phyloP scores from a whole-genome alignment of 495 filamentous ascomycete genomes.

The Lepidopterella palustris region DNA sequence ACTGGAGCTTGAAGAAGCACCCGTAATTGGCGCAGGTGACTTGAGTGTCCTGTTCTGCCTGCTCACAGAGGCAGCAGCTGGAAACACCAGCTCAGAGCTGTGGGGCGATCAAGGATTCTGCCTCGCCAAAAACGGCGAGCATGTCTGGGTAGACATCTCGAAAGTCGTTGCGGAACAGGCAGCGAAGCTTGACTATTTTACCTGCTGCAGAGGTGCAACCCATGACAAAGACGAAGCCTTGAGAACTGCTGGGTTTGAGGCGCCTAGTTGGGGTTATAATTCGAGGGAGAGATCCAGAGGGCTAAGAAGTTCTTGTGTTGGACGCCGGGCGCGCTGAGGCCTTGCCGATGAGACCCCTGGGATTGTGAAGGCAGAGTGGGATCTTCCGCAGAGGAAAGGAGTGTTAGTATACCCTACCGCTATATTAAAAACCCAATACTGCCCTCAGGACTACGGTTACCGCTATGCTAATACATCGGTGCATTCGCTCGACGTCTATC shows the following conservation, averaged over 20 bases:
- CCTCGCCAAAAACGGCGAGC: conserved; percentile 61
- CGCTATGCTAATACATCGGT: no score
- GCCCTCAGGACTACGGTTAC: no score
- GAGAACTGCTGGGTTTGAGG: conserved; percentile 16
- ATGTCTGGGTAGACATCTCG: conserved; percentile 64
- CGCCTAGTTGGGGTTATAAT: conserved; percentile 48
- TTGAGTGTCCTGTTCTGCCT: conserved; percentile 57
- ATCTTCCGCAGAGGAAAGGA: no score
- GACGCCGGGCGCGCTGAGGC: no score
- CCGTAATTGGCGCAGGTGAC: conserved; percentile 61
- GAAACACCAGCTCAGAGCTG: conserved; percentile 47
- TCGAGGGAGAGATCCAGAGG: conserved; percentile 52
- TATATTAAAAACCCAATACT: no score
- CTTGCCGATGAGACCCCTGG: no score
- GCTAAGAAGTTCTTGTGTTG: no score
- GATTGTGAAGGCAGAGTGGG: no score
- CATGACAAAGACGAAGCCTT: conserved; percentile 26
- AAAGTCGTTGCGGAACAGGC: conserved; percentile 52
- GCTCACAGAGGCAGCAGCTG: conserved; percentile 57
- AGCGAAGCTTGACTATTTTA: conserved; percentile 41
- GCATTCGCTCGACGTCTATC: no score
- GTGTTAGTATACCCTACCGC: no score
- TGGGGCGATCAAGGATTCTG: conserved; percentile 70
- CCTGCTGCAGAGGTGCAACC: not conserved
- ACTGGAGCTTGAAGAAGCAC: conserved; percentile 53